These are phyloP conservation scores for Acanthamoeba divionensis DNA, from an alignment of 208 protist species.

Conservation along the genomic window DNA sequence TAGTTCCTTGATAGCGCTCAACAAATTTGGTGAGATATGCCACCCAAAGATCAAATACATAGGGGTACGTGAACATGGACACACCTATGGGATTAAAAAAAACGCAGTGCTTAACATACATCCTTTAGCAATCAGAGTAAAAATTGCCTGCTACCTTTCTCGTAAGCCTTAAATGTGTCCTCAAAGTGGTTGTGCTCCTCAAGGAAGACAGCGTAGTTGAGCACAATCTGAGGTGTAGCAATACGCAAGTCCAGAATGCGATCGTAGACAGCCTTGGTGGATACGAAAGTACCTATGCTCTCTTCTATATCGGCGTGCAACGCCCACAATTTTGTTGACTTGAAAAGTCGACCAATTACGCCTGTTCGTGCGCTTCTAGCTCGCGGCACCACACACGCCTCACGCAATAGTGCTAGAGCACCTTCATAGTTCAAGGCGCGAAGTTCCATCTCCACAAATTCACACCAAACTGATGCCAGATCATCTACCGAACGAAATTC, in stretches of 20 bases:
- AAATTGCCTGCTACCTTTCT: constrained; percentile 52
- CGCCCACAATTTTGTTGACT: constrained; percentile 83
- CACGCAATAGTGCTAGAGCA: constrained; percentile 13
- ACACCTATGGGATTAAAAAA: constrained; percentile 75
- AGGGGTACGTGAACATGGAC: constrained; percentile 83
- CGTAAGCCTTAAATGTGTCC: constrained; percentile 77
- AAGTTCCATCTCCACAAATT: constrained; percentile 91
- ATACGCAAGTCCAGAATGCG: constrained; percentile 82
- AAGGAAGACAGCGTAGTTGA: constrained; percentile 87
- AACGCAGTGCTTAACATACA: background rate
- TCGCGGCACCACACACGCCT: constrained; percentile 14
- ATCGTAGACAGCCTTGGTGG: constrained; percentile 75
- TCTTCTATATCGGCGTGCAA: constrained; percentile 89
- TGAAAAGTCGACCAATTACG: no score
- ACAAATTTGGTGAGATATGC: constrained; percentile 88
- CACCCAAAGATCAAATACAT: constrained; percentile 86
- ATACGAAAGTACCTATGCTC: constrained; percentile 65
- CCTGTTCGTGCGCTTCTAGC: no score
- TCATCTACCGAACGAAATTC: constrained; percentile 80
- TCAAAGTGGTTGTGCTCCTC: constrained; percentile 86
- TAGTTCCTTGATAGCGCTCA: constrained; percentile 81
- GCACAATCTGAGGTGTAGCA: constrained; percentile 82
- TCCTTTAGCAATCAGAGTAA: background rate
- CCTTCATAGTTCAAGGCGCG: constrained; percentile 70
- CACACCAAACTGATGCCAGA: constrained; percentile 85